These are phyloP conservation scores for Pseudopithomyces maydicus DNA, from an alignment of 2,329 filamentous ascomycete genomes.

Conservation along the genomic window DNA sequence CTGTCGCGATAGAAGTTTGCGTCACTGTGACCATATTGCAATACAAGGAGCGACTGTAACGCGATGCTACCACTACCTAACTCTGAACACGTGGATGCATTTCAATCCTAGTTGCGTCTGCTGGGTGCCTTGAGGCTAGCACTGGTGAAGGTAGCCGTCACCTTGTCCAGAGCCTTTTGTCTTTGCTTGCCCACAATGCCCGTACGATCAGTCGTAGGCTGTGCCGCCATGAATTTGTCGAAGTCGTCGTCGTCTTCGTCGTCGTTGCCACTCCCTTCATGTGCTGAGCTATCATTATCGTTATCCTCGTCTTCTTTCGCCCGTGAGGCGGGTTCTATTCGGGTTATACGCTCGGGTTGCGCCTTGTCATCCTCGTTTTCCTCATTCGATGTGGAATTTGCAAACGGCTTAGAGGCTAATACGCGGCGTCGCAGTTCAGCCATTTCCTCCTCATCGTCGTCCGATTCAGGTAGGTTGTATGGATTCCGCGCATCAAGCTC, in stretches of 20 bases:
- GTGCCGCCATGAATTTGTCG: conserved; percentile 90
- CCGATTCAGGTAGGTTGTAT: conserved; percentile 74
- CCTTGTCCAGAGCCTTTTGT: conserved; percentile 45
- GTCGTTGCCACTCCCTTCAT: conserved; percentile 60
- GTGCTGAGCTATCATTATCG: conserved; percentile 57
- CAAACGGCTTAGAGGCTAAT: conserved; percentile 88
- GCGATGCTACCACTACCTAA: background rate
- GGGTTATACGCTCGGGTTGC: conserved; percentile 64
- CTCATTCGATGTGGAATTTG: conserved; percentile 55
- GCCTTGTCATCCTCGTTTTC: conserved; percentile 54
- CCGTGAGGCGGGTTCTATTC: conserved; percentile 52
- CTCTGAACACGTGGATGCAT: background rate
- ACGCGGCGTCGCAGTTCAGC: conserved; percentile 88
- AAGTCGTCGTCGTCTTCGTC: conserved; percentile 79
- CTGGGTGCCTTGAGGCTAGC: conserved; percentile 33
- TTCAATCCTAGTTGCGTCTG: conserved; percentile 5
- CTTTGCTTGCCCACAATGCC: conserved; percentile 70
- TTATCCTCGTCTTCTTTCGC: conserved; percentile 56
- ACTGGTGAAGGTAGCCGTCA: conserved; percentile 41
- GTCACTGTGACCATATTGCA: no score
- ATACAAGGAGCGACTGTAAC: background rate
- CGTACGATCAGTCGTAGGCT: conserved; percentile 83
- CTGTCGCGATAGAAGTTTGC: no score
- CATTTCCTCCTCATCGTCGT: conserved; percentile 88
- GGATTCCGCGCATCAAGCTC: conserved; percentile 63